Evolutionary conservation across 495 filamentous ascomycete species (phyloP).

Genomic region (Podospora comata): DNA sequence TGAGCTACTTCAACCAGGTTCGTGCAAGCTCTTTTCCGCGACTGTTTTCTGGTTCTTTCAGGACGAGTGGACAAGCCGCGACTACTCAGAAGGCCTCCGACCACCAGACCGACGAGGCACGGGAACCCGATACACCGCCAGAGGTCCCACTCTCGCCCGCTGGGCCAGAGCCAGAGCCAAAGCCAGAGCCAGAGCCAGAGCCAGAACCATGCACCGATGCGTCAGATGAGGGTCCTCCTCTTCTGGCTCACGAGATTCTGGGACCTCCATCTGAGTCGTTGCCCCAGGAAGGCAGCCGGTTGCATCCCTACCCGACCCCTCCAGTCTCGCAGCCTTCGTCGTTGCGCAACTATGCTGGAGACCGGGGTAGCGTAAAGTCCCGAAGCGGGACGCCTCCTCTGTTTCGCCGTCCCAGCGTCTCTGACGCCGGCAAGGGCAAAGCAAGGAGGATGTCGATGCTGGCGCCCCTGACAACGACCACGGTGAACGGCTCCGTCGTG

Average conservation of each 20-base stretch:
- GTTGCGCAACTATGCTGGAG: slow-evolving; percentile 47
- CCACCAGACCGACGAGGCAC: slow-evolving; percentile 36
- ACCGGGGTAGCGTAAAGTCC: slow-evolving; percentile 44
- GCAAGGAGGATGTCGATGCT: slow-evolving; percentile 49
- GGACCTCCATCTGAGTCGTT: slow-evolving; percentile 36
- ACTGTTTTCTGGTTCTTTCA: slow-evolving; percentile 37
- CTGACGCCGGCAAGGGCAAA: slow-evolving; percentile 41
- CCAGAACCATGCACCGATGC: slow-evolving; percentile 25
- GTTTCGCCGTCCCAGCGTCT: slow-evolving; percentile 40
- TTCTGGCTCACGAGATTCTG: slow-evolving; percentile 49
- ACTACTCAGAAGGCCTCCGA: slow-evolving; percentile 35
- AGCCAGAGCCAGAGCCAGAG: not conserved
- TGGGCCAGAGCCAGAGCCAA: slow-evolving; percentile 13
- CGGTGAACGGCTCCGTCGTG: slow-evolving; percentile 63
- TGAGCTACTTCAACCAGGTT: slow-evolving; percentile 98
- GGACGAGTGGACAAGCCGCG: slow-evolving; percentile 37
- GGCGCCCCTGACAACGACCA: slow-evolving; percentile 58
- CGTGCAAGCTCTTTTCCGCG: slow-evolving; percentile 58
- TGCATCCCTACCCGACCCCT: slow-evolving; percentile 55
- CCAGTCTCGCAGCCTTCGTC: slow-evolving; percentile 56
- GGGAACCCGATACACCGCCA: slow-evolving; percentile 29
- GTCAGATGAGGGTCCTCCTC: slow-evolving; percentile 47
- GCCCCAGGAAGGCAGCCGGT: slow-evolving; percentile 33
- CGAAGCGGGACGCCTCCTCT: slow-evolving; percentile 25
- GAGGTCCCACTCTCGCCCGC: slow-evolving; percentile 25